These are phyloP conservation scores for Podaxis pistillaris DNA, from an alignment of 768 basidiomycete species.

Conservation along the genomic window DNA sequence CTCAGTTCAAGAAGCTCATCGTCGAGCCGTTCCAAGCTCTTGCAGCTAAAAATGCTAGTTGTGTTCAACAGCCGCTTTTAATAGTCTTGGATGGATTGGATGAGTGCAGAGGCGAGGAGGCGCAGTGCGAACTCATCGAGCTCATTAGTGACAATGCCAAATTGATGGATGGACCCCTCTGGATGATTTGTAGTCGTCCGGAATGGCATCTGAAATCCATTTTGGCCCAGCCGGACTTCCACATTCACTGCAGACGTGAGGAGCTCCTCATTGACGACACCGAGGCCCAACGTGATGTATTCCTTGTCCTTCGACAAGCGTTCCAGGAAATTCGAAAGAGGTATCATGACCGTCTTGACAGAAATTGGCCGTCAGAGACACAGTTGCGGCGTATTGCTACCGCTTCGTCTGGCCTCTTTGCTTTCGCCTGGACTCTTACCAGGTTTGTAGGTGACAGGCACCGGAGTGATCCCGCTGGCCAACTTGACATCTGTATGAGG, in stretches of 20 bases:
- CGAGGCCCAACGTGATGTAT: not conserved
- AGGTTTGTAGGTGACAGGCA: not conserved
- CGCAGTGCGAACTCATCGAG: too few relatives aligned
- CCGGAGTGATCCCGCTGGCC: not conserved
- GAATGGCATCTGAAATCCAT: not conserved
- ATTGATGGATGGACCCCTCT: not conserved
- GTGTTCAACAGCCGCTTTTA: too few relatives aligned
- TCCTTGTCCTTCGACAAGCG: not conserved
- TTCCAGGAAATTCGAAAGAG: not conserved
- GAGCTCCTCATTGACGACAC: not conserved
- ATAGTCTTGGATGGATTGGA: too few relatives aligned
- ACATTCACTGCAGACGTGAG: not conserved
- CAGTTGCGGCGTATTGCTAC: not conserved
- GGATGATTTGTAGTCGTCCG: slow-evolving; percentile 1
- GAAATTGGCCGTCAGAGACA: not conserved
- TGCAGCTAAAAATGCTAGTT: too few relatives aligned
- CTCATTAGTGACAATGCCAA: too few relatives aligned
- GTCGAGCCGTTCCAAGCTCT: too few relatives aligned
- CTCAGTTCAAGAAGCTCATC: too few relatives aligned
- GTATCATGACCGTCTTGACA: not conserved
- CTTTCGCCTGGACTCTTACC: not conserved
- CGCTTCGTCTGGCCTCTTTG: slow-evolving; percentile 1
- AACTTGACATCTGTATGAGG: not conserved
- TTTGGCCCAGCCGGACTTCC: not conserved
- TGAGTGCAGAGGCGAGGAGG: too few relatives aligned